These are phyloP conservation scores for Funneliformis geosporum DNA, from an alignment of 192 early-diverging fungal genomes.

Conservation along the genomic window DNA sequence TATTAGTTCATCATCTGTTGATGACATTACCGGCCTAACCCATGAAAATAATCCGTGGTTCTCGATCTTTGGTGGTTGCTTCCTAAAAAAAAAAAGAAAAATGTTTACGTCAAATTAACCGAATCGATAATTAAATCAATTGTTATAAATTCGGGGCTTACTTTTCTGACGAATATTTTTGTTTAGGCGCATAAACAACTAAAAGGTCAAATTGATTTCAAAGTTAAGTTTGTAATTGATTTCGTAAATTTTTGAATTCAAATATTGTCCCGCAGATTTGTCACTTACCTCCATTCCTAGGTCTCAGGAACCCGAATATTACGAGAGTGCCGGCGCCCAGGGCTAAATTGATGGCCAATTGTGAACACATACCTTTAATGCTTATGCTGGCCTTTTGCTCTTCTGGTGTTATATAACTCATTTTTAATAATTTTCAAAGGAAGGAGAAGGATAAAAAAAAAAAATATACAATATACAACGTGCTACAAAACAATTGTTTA, in stretches of 20 bases:
- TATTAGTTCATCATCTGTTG: conserved; percentile 59
- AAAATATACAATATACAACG: no score
- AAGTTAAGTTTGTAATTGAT: not conserved
- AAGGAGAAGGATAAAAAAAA: not conserved
- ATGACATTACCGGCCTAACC: conserved; percentile 57
- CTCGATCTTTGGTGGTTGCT: conserved; percentile 65
- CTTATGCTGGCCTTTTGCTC: conserved; percentile 11
- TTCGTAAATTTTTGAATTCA: no score
- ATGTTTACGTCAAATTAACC: not conserved
- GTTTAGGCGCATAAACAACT: conserved; percentile 54
- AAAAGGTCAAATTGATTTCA: not conserved
- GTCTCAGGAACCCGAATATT: conserved; percentile 59
- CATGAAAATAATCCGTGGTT: conserved; percentile 62
- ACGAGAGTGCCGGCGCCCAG: conserved; percentile 55
- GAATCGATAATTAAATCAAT: not conserved
- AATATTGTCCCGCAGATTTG: conserved; percentile 27
- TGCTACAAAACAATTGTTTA: no score
- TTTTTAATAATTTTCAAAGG: not conserved
- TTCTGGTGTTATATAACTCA: not conserved
- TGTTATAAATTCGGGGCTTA: conserved; percentile 28
- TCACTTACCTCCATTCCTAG: conserved; percentile 59
- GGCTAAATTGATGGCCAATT: conserved; percentile 62
- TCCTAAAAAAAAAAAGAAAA: conserved; percentile 37
- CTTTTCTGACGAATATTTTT: conserved; percentile 43
- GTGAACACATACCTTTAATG: conserved; percentile 59